Conservation (phyloP, 2,329 filamentous ascomycete species). For the Fusarium ambrosium region DNA sequence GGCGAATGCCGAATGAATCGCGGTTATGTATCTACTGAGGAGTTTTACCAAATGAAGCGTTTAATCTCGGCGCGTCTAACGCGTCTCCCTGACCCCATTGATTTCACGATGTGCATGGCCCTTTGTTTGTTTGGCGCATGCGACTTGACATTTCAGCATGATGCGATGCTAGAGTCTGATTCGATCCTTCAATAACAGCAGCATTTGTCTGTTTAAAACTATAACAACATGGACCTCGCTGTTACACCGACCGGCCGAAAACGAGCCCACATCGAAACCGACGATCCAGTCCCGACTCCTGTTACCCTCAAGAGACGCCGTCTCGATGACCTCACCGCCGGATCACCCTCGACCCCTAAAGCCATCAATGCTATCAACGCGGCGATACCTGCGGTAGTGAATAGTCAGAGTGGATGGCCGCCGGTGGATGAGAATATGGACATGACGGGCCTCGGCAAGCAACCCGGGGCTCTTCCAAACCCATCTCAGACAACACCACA, state of each 20-base stretch:
- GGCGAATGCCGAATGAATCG: neutral
- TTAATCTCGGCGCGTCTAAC: conserved; percentile 45
- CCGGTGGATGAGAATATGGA: conserved; percentile 18
- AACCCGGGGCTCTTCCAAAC: conserved; percentile 14
- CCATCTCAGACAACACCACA: conserved; percentile 23
- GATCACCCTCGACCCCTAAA: conserved; percentile 48
- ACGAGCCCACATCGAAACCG: conserved; percentile 38
- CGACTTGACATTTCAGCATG: conserved; percentile 20
- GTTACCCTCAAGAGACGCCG: conserved; percentile 50
- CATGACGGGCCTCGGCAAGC: neutral
- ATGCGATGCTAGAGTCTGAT: conserved; percentile 30
- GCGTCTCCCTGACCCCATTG: conserved; percentile 38
- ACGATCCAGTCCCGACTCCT: conserved; percentile 45
- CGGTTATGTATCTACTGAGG: conserved; percentile 15
- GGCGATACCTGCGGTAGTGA: conserved; percentile 49
- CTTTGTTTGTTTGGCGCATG: conserved; percentile 5
- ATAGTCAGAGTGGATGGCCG: conserved; percentile 32
- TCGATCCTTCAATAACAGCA: conserved; percentile 16
- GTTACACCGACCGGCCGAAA: conserved; percentile 43
- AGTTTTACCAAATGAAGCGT: conserved; percentile 13
- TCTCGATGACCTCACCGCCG: conserved; percentile 46
- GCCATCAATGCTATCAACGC: conserved; percentile 50
- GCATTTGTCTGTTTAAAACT: neutral
- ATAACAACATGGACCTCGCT: conserved; percentile 46
- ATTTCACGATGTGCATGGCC: conserved; percentile 17